Base-by-base conservation (phyloP, 768 basidiomycete species). In the Trametes coccinea region DNA sequence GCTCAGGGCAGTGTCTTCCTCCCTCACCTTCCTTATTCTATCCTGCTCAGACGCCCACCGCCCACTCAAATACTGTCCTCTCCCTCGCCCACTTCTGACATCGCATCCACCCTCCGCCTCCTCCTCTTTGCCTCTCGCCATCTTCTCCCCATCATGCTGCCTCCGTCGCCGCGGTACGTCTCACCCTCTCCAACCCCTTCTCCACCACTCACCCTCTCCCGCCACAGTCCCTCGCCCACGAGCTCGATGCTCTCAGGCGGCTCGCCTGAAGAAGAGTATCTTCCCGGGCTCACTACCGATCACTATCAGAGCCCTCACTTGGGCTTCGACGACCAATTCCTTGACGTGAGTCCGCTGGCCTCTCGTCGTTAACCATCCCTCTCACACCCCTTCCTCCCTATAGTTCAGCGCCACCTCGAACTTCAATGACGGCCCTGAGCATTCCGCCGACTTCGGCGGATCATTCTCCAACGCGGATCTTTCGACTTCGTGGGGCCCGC, bases 321-420 rank as follows among this genome's bases (percentile, higher is more conserved):
- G 61, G 51, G 13, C 62, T 63, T 17, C 22, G 22, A 22, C 22
- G 16, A 59, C 37, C 40, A 53, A 13, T 40, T 48, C 33, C 10
- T n/a, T 13, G 59, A 56, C 31, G 59, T 54, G 11, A 22, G 47
- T 59, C 34, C 34, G 11, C 11, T 11, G 34, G 30, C 45, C 13
- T 13, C 29, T 34, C 60, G 11, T 11, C 8, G 10, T 29, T 14
- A 22, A n/a, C 0, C 45, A 14, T 8, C 49, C 33, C 2, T 39
- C 46, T 4, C 39, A 29, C 4, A 4, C 39, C 37, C n/a, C 10
- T 27, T 14, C 17, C 22, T 8, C 49, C 9, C 43, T 31, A 11
- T 34, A 61, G 60, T 22, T 37, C 11, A 48, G 10, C n/a, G 40
- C 27, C 30, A 14, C 50, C 2, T 52, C 40, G 13, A 37, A 13